Evolutionary conservation across 2,329 filamentous ascomycete genomes (phyloP), one percentile per base, ranked within the genome.

Genomic region (Fusarium euwallaceae): DNA sequence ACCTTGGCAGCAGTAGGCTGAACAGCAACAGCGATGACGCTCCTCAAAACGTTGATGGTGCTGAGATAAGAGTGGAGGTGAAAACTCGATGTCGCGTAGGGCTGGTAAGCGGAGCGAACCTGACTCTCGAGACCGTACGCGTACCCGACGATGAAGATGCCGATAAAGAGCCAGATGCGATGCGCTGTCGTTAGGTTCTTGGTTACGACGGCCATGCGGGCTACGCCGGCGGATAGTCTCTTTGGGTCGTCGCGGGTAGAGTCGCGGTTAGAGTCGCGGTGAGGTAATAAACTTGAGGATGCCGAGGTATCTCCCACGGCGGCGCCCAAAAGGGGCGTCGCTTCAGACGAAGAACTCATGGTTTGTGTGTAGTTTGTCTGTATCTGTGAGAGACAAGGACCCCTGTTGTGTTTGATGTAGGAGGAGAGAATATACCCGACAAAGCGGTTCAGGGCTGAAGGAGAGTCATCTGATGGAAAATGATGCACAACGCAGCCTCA

Each of bases 1-100:
- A 92, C 85, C 74, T 91, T 92, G 11, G 89, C 90, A 0, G 88
- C 88, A 0, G 90, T 88, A 34, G 85, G 90, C 82, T 90, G 82
- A 4, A 88, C 87, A 3, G 89, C 90, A 39, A 89, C 90, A 8
- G 89, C 90, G 70, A 92, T 87, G 32, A 92, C 89, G 60, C 86
- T 85, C 12, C 89, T 85, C 14, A 92, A 78, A 12, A 91, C 88
- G 77, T 88, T 89, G 71, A 92, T 86, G 1, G 90, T 91, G 0
- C 89, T 85, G 4, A 91, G 82, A 58, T 89, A 84, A 36, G 88
- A 90, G 77, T 92, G 90, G 7, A 85, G 70, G 5, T 80, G 79
- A 73, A 88, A 90, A 36, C 81, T 84, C 0, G 86, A 84, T 0
- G 89, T 90, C 0, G 90, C 90, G 73, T 86, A 84, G 1, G 89